These are phyloP conservation scores for Sporisorium iseilematis-ciliati DNA, from an alignment of 1,284 basidiomycete species.

Conservation along the genomic window DNA sequence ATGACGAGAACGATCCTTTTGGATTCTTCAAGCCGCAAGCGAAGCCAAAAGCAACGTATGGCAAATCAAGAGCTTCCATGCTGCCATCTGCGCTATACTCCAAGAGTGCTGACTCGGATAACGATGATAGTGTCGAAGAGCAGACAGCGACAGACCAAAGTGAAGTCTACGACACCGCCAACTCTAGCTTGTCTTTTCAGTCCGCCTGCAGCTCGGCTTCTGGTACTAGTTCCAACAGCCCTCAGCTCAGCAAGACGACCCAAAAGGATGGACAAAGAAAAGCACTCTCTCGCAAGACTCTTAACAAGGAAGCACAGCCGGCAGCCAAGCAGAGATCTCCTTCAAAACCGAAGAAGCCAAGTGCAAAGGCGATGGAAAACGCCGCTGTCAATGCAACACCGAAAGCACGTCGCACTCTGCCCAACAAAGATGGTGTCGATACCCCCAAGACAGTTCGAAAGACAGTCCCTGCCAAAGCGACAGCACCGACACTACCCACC, in stretches of 20 bases:
- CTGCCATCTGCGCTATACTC: conserved; percentile 7
- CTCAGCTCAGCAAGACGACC: neutral
- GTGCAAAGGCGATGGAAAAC: neutral
- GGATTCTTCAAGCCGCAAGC: conserved; percentile 38
- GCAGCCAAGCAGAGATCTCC: neutral
- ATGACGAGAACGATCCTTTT: conserved; percentile 48
- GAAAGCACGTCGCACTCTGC: conserved; percentile 1
- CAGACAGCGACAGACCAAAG: conserved; percentile 14
- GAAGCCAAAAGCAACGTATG: conserved; percentile 27
- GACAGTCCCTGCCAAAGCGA: neutral
- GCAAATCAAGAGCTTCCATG: conserved; percentile 25
- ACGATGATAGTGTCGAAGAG: neutral
- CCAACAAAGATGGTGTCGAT: neutral
- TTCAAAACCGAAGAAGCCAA: conserved; percentile 6
- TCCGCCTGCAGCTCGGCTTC: conserved; percentile 16
- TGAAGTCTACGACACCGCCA: conserved; percentile 26
- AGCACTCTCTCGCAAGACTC: conserved; percentile 3
- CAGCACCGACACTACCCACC: conserved; percentile 1
- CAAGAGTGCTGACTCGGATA: neutral
- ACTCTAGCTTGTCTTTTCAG: conserved; percentile 37
- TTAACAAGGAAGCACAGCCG: neutral
- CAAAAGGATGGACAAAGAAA: neutral
- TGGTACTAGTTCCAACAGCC: neutral
- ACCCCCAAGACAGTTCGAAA: conserved; percentile 20
- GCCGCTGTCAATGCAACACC: conserved; percentile 10